These are phyloP conservation scores for Vitis hybrid DNA, from an alignment of 177 flowering plant species.

Conservation along the genomic window DNA sequence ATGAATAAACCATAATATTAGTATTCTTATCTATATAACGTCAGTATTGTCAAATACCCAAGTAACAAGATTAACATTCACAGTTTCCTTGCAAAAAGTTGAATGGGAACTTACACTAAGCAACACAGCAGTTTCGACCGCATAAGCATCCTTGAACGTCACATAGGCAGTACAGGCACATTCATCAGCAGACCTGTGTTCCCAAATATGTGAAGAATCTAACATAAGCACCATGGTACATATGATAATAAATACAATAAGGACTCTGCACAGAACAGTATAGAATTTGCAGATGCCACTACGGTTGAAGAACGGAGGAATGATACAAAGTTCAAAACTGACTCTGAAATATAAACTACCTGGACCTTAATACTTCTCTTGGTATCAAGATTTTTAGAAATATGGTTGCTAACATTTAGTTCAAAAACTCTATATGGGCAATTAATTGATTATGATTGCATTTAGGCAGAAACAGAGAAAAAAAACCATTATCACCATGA, in stretches of 20 bases:
- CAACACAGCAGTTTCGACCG: slow-evolving; percentile 82
- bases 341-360: too few relatives aligned
- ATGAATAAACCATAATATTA: neutral
- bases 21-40: too few relatives aligned
- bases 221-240: neutral
- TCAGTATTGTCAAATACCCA: neutral
- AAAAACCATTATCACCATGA: too few relatives aligned
- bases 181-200: slow-evolving; percentile 36
- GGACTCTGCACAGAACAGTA: neutral
- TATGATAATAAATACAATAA: neutral
- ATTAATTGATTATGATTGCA: too few relatives aligned
- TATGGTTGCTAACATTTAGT: too few relatives aligned
- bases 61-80: neutral
- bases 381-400: too few relatives aligned
- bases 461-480: too few relatives aligned
- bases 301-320: too few relatives aligned
- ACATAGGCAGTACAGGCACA: slow-evolving; percentile 80
- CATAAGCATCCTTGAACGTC: slow-evolving; percentile 69
- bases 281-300: too few relatives aligned
- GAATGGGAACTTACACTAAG: slow-evolving; percentile 68
- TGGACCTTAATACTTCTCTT: too few relatives aligned
- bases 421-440: too few relatives aligned
- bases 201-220: neutral
- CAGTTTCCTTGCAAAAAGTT: neutral
- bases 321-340: too few relatives aligned